Base-by-base conservation (phyloP, 345 rosid genomes). In the Hirschfeldia incana region DNA sequence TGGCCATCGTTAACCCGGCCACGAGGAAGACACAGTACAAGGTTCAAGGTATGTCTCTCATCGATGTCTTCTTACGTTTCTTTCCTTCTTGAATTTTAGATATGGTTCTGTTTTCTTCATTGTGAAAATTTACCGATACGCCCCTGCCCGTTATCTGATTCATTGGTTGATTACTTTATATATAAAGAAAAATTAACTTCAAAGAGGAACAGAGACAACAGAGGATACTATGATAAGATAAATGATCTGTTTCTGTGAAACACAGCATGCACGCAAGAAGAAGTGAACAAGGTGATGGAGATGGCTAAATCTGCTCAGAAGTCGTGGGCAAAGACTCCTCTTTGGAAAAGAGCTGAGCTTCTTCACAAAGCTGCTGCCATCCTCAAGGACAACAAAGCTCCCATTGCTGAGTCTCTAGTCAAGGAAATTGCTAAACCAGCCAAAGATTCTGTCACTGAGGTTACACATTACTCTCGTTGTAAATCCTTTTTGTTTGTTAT, bases 361-460 rank as follows among this genome's bases (percentile, higher is more conserved):
- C 99, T 95, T 69, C 99, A 95, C 85, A 93, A 87, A 66, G 99
- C 97, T 51, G 99, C 97, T 26, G 93, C 97, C 0, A 86, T 95
- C 34, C 90, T 95, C 55, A 95, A 93, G 83, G 90, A 86, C 72
- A 93, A 93, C 86, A 95, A 90, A 79, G 80, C 85, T 44, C 91
- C 97, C 9, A 87, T 95, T 63, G 97, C 97, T 8, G 98, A 93
- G 71, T 95, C 96, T 79, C 86, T 95, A 27, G 92, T 95, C 21
- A 93, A 95, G 65, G 98, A 95, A 82, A 95, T 95, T 42, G 98
- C 99, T n/a, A 95, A 95, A 84, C 99, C 99, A 7, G 98, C 98
- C 29, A 95, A 95, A 86, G 99, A 95, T 76, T 87, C 99, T 8
- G 86, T 87, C 42, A 85, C 99, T 9, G 99, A 95, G 93, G 98